Base-by-base conservation (phyloP, 129 eudicot species). In the Sambucus nigra region DNA sequence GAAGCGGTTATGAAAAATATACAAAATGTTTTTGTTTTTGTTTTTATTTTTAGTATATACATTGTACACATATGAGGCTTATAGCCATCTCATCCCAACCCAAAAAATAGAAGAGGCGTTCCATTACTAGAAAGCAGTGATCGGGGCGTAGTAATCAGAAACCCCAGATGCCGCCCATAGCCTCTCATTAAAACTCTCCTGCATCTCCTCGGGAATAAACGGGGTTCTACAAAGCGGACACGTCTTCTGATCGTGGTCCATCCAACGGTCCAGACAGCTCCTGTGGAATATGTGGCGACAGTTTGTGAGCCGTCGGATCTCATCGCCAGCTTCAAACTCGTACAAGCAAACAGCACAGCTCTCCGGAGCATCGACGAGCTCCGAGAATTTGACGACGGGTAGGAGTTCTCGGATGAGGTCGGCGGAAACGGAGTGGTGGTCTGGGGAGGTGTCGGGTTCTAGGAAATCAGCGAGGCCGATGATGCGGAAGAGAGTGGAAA, bases 211-310 rank as follows among this genome's bases (percentile, higher is more conserved):
- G 7, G 96, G 80, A 0, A 92, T 63, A 25, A 92, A 86, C 27
- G 74, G 80, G 40, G 80, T 75, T 49, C 99, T 63, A 31, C 99
- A 92, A 32, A 92, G 84, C 25, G 99, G 99, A 10, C 99, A 92
- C 5, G 99, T 92, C 28, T 73, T 82, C 76, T 83, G 91, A 71
- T 86, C 99, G 28, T 86, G 94, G 57, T 86, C 96, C 80, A 92
- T 82, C 99, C 99, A 92, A 28, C 96, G 83, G 85, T 92, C 96
- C 51, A 92, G 48, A 45, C 99, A 92, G 42, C 69, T 32, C 73
- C 87, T 54, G 61, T 92, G 99, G 11, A 92, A 92, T 16, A 92
- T 57, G 61, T 92, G 99, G 24, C 78, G 65, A 78, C 99, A 92
- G 48, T 86, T 92, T 16, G 87, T 68, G 55, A 92, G 56, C 69